Base-by-base conservation (phyloP, 495 filamentous ascomycete species). In the Penicillium riverlandense region DNA sequence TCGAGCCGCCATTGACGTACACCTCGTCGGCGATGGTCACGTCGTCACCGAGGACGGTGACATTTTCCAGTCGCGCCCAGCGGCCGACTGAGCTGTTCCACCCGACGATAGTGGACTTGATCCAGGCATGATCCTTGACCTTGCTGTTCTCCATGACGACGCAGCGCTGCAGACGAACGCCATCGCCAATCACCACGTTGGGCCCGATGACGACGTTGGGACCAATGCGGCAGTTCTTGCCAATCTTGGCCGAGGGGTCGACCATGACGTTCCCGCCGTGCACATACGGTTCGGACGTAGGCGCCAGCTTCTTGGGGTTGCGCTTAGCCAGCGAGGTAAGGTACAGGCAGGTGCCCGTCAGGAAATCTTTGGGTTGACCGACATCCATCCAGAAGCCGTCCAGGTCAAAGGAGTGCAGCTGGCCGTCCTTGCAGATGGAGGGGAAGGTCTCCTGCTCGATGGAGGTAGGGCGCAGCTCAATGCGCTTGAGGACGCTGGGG, bases 321-420 rank as follows among this genome's bases (percentile, higher is more conserved):
- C 88, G 92, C 79, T 96, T 96, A 9, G 90, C 78, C 43, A 99
- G 80, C 10, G 87, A 94, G 15, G 86, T 89, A 40, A 99, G 83
- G 72, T 97, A 99, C 39, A 99, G 79, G 66, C 94, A 99, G 50
- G 92, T 97, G 47, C 92, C 92, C 29, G 82, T 87, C 40, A 99
- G 74, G 78, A 99, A 99, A 63, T 99, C 92, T 71, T 99, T 99
- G 42, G 92, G 92, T 66, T 99, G 92, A 54, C 92, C 92, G 45
- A 99, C 90, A 57, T 99, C 92, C 92, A 99, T 99, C 92, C 92
- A 99, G 76, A 95, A 99, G 51, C 92, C 90, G 52, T 99, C 94
- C 32, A 99, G 77, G 65, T 99, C 92, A 63, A 95, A 96, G 2
- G 90, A 96, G 77, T 99, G 92, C 37, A 99, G 71, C 67, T 95